Base-by-base conservation (phyloP, 1,139 yeast species). In the Wickerhamomyces sp. region DNA sequence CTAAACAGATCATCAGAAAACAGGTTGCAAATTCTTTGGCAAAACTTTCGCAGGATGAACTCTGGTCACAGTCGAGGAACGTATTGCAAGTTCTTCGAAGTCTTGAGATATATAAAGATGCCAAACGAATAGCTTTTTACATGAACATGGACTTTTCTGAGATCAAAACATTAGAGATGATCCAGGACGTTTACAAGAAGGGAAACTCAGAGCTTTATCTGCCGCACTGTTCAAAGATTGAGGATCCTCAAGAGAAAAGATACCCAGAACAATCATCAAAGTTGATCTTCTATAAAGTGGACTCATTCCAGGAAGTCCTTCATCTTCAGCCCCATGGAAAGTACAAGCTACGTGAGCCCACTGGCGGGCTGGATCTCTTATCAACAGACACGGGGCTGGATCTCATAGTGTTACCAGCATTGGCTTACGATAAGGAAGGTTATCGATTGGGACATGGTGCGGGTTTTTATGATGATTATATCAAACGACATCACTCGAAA, bases 401-500 rank as follows among this genome's bases (percentile, higher is more conserved):
- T 51, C 54, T 89, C 21, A 66, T 92, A 8, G 61, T 92, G 3
- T 68, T 92, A 0, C 98, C 97, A 0, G 97, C 95, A 0, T 81
- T 92, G 1, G 96, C 88, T 1, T 90, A 87, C 57, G 71, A 83
- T 3, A 49, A 44, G 51, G 8, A 54, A 44, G 9, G 76, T 81
- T 37, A 64, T 68, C 61, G 98, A 42, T 59, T 92, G 39, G 98
- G 97, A 1, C 96, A 89, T 58, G 98, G 98, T 1, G 94, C 82
- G 10, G 98, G 97, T 0, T 89, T 76, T 60, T 92, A 92, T 59
- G 97, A 92, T 59, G 87, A 81, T 49, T 90, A 77, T 56, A 68
- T 88, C 29, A 63, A 67, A 28, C 64, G 80, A 33, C 80, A 79
- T 52, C 5, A 12, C 0, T 10, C 14, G 2, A 35, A 27, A 18